Conservation (phyloP, 129 eudicot genomes). For the Flaveria sonorensis region DNA sequence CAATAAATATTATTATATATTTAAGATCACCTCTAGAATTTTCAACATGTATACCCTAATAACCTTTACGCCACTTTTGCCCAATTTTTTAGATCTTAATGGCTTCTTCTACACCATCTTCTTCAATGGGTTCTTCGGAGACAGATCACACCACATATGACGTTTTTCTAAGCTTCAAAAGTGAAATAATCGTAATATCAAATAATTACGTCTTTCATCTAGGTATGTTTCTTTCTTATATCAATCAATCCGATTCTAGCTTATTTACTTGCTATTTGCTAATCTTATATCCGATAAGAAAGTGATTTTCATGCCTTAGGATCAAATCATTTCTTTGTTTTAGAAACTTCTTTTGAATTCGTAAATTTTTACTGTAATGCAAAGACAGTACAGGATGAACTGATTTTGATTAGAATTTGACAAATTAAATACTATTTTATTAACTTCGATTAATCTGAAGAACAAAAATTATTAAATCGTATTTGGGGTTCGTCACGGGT, state of each 20-base stretch:
- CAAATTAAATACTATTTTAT: too few relatives aligned
- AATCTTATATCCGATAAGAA: too few relatives aligned
- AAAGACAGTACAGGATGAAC: too few relatives aligned
- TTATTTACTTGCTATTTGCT: background rate
- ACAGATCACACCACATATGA: background rate
- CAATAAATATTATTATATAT: background rate
- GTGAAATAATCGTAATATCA: background rate
- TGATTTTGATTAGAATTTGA: too few relatives aligned
- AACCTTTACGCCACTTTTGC: background rate
- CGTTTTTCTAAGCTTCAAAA: conserved; percentile 5
- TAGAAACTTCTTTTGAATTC: too few relatives aligned
- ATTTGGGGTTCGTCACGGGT: background rate
- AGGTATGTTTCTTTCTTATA: background rate
- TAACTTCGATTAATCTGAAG: too few relatives aligned
- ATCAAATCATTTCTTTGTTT: too few relatives aligned
- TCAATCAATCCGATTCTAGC: background rate
- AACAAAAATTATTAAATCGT: too few relatives aligned
- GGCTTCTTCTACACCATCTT: background rate
- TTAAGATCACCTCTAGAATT: background rate
- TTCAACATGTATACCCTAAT: background rate
- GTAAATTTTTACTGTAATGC: too few relatives aligned
- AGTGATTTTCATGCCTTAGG: too few relatives aligned
- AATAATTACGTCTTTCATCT: too few relatives aligned
- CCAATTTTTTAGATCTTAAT: background rate
- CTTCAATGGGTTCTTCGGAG: background rate